Evolutionary conservation across 768 basidiomycete species (phyloP), one percentile per base, ranked within the genome.

Genomic region (Leccinum barrowsii): DNA sequence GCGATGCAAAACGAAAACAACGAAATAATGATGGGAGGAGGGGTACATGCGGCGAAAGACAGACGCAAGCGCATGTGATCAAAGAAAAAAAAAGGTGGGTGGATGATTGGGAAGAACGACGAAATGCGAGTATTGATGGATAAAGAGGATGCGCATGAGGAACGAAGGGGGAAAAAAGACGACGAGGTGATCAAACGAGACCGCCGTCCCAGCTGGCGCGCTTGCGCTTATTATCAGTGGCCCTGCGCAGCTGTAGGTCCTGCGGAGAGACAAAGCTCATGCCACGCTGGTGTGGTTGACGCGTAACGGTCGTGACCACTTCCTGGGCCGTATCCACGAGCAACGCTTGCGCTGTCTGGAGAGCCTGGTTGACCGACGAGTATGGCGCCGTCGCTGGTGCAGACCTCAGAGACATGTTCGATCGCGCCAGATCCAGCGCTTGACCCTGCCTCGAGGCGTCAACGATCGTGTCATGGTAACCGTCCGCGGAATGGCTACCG

Each of bases 121-220:
- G n/a, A 48, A 64, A 56, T 62, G 64, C 42, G 54, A 52, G 58
- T 51, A 28, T 40, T 47, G 52, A 59, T 10, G 59, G 63, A 57
- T 54, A 60, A 66, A 57, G 46, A 56, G 52, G 53, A 47, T 48
- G 21, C 2, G 42, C 19, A n/a, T 44, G 11, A 2, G 22, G 26
- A 32, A 24, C 50, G 24, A 17, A 32, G 47, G 32, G 32, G 12
- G 5, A 13, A 44, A 34, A 24, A 51, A 30, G 26, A n/a, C 13
- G 17, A 55, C 28, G 13, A 30, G 26, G 34, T 12, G 7, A 12
- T 59, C 52, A 76, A 35, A 73, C 73, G 19, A 67, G 68, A 19
- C 73, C 74, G 13, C 82, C 82, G 60, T 83, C 82, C 82, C 82
- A 83, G 61, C 82, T 84, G 37, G 80, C 79, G 59, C 82, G 74